These are phyloP conservation scores for Ensete ventricosum DNA, from an alignment of 176 grass and related monocot species.

Conservation along the genomic window DNA sequence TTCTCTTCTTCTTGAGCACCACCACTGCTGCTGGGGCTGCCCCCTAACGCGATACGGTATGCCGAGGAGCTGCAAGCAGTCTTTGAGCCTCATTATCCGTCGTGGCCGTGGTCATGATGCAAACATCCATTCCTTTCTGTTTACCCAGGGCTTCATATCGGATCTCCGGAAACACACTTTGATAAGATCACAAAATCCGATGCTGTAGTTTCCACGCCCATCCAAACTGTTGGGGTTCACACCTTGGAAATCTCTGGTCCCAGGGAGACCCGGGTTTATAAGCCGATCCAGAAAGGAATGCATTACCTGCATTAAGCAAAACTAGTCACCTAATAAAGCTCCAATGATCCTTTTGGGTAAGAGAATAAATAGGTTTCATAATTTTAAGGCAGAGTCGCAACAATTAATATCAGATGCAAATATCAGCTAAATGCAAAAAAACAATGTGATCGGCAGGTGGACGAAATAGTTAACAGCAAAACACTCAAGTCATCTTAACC, in stretches of 20 bases:
- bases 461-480: too few species aligned
- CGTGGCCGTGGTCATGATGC: constrained; percentile 59
- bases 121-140: constrained; percentile 87
- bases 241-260: constrained; percentile 80
- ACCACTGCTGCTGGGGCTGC: constrained; percentile 19
- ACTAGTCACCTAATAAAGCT: too few species aligned
- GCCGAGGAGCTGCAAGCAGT: constrained; percentile 57
- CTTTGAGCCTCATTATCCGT: constrained; percentile 51
- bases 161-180: constrained; percentile 83
- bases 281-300: constrained; percentile 87
- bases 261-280: constrained; percentile 80
- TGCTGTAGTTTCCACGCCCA: constrained; percentile 57
- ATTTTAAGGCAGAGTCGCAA: not conserved
- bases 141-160: constrained; percentile 67
- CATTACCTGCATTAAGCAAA: constrained; percentile 52
- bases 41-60: constrained; percentile 60
- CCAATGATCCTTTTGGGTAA: too few species aligned
- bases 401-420: not conserved
- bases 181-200: constrained; percentile 46
- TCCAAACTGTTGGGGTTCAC: constrained; percentile 86
- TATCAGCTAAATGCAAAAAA: too few species aligned
- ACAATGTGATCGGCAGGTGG: too few species aligned
- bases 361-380: not conserved
- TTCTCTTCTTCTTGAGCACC: constrained; percentile 54
- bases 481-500: too few species aligned